Base-by-base conservation (phyloP, 164 flowering plant genomes). In the Umbilicus rupestris region DNA sequence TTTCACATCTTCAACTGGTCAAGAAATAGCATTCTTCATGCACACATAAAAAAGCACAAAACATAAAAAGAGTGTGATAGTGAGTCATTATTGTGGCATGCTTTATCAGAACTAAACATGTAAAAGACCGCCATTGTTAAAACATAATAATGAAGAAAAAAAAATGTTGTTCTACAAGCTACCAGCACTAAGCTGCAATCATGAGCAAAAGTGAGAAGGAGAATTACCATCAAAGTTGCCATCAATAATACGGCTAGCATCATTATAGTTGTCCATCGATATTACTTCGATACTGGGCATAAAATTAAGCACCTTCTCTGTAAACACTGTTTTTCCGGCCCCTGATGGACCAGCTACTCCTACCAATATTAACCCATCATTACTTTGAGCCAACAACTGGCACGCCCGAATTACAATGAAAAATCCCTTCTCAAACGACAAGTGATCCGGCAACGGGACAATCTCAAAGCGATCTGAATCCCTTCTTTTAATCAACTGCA, bases 271-370 rank as follows among this genome's bases (percentile, higher is more conserved):
- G 75, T 94, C 99, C 97, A 94, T 94, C 29, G 90, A 76, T 75
- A 94, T 88, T 68, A 89, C 88, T 67, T 94, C 92, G 66, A 89
- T 79, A 72, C 94, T 84, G 39, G 97, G 97, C 96, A 92, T 92
- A 73, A 88, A 85, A 74, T 80, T 87, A 63, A 92, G 82, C 63
- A 94, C 81, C 73, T 94, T 92, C 74, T 94, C 99, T n/a, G 97
- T 92, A 69, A 92, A 88, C 3, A 86, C 84, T 67, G 99, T 88
- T 78, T 94, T 94, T 71, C 99, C 97, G 69, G 99, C 96, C 26
- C 99, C 99, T 45, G 97, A 89, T 7, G 96, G 99, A 47, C 99
- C 99, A 24, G 97, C 97, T 59, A 94, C 73, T 44, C 97, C 99
- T 3, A 92, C 86, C 29, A 94, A 67, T 70, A 85, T 81, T 45